These are phyloP conservation scores for Aspergillus fijiensis DNA, from an alignment of 2,329 filamentous ascomycete species.

Conservation along the genomic window DNA sequence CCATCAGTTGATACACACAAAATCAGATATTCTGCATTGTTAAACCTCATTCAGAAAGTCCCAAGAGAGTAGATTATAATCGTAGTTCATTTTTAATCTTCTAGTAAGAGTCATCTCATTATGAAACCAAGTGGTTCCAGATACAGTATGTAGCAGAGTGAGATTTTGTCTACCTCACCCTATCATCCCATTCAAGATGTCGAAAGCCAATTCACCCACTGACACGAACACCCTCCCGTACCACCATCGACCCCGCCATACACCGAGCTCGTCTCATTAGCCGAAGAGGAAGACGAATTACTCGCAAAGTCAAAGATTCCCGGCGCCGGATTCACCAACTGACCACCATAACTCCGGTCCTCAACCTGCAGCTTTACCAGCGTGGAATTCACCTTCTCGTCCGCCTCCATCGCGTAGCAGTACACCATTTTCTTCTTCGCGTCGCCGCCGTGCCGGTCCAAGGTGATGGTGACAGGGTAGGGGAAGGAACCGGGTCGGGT, in stretches of 20 bases:
- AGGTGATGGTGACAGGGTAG: constrained; percentile 59
- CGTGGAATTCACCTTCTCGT: constrained; percentile 47
- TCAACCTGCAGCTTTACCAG: constrained; percentile 53
- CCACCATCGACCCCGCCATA: constrained; percentile 59
- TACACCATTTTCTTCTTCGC: constrained; percentile 57
- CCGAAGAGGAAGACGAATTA: constrained; percentile 2
- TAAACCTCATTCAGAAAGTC: neutral
- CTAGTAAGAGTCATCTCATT: neutral
- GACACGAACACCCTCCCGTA: constrained; percentile 59
- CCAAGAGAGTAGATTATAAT: neutral
- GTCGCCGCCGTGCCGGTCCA: constrained; percentile 61
- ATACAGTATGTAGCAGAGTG: neutral
- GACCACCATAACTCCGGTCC: constrained; percentile 52
- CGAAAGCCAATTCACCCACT: constrained; percentile 56
- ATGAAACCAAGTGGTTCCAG: neutral
- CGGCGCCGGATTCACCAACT: constrained; percentile 51
- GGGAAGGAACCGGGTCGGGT: constrained; percentile 58
- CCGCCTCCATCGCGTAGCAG: constrained; percentile 57
- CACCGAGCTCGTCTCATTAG: constrained; percentile 21
- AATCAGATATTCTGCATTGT: too few species aligned
- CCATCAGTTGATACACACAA: too few species aligned
- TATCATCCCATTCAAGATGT: neutral
- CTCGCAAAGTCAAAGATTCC: constrained; percentile 41
- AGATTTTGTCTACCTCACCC: neutral
- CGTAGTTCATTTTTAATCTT: too few species aligned